Percentiles rank a stretch among this genome's conserved stretches.
phyloP scores from a whole-genome alignment of 306 rosid species.

The Begonia fuchsioides region DNA sequence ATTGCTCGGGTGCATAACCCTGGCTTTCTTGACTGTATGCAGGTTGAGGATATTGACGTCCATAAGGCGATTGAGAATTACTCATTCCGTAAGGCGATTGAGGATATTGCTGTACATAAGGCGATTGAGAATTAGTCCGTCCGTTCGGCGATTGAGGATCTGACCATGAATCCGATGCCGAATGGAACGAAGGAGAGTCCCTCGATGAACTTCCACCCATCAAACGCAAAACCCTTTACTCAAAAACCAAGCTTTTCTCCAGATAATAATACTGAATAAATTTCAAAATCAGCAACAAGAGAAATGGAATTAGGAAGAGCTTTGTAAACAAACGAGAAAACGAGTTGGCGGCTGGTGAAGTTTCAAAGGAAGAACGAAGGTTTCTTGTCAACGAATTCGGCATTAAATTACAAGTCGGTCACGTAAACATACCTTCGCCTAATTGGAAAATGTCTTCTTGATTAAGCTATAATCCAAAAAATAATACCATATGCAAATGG shows the following conservation, averaged over 20 bases:
- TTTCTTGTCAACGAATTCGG: no score
- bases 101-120: no score
- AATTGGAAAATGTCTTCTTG: no score
- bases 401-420: no score
- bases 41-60: constrained; percentile 5
- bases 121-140: neutral
- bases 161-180: constrained; percentile 6
- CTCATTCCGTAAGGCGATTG: no score
- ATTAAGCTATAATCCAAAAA: no score
- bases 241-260: constrained; percentile 7
- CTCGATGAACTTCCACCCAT: constrained; percentile 60
- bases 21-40: constrained; percentile 32
- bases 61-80: constrained; percentile 11
- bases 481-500: no score
- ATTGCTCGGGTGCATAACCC: constrained; percentile 27
- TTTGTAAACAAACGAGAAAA: no score
- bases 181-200: constrained; percentile 28
- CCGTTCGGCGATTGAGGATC: no score
- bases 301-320: constrained; percentile 1
- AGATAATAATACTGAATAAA: constrained; percentile 9
- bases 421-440: no score
- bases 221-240: constrained; percentile 29
- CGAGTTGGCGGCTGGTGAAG: no score
- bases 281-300: constrained; percentile 6
- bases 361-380: no score